phyloP scores from a whole-genome alignment of 2,329 filamentous ascomycete species.

The Pyrenochaeta sp. region DNA sequence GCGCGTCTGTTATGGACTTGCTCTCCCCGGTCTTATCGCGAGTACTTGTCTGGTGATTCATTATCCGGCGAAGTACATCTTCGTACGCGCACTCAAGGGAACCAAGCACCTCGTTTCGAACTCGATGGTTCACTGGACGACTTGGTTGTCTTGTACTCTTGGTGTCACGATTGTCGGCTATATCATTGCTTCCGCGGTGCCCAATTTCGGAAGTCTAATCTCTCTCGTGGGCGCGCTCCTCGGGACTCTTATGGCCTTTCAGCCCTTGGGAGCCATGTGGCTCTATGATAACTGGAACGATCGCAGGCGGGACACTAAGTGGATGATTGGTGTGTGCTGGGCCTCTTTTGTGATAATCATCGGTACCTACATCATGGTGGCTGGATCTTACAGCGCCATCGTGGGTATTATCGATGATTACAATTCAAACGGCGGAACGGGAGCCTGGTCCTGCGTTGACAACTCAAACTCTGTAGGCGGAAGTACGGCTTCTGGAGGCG shows the following conservation, averaged over 20 bases:
- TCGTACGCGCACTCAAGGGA: conserved; percentile 74
- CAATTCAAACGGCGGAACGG: conserved; percentile 30
- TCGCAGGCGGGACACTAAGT: conserved; percentile 14
- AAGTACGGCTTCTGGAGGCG: no score
- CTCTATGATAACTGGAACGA: conserved; percentile 37
- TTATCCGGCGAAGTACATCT: conserved; percentile 48
- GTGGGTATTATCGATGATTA: conserved; percentile 38
- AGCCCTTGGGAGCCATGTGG: conserved; percentile 42
- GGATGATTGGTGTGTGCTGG: conserved; percentile 35
- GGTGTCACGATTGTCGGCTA: conserved; percentile 28
- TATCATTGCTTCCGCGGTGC: conserved; percentile 36
- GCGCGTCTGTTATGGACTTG: conserved; percentile 73
- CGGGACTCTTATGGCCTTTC: conserved; percentile 37
- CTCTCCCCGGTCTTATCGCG: conserved; percentile 59
- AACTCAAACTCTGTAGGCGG: conserved; percentile 28
- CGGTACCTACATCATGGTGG: conserved; percentile 34
- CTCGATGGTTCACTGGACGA: conserved; percentile 35
- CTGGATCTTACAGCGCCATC: conserved; percentile 37
- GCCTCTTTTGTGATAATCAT: conserved; percentile 31
- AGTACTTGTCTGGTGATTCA: conserved; percentile 34
- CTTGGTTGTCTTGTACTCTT: conserved; percentile 34
- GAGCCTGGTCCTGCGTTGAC: conserved; percentile 36
- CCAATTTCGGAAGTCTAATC: conserved; percentile 39
- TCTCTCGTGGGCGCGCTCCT: conserved; percentile 37
- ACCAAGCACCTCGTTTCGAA: conserved; percentile 65